Percentiles rank a stretch among this genome's conserved stretches.
Conservation (phyloP, 169 alveolate genomes). For the Pseudocohnilembus persalinus region DNA sequence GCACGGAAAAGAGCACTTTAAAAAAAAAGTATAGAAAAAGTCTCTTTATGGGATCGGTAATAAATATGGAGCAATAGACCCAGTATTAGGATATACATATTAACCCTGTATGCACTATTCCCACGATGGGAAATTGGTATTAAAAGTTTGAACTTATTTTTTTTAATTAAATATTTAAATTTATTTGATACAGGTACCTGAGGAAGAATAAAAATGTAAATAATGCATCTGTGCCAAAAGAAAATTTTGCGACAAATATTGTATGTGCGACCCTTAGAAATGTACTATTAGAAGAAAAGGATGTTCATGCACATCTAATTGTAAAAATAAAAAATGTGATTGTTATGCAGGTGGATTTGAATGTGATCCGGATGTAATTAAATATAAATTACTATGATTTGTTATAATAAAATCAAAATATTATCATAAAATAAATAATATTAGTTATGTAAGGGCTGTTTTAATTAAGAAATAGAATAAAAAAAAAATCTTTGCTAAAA, state of each 20-base stretch:
- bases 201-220: neutral
- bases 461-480: neutral
- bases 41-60: neutral
- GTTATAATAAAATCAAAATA: neutral
- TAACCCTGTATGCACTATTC: neutral
- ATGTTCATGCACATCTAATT: neutral
- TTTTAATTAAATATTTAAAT: too few species aligned
- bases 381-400: neutral
- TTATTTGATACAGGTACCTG: neutral
- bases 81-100: neutral
- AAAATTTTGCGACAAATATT: slow-evolving; percentile 19
- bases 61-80: neutral
- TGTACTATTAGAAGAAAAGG: slow-evolving; percentile 12
- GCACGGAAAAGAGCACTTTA: neutral
- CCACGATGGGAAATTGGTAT: neutral
- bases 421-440: too few species aligned
- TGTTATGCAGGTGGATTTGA: slow-evolving; percentile 3
- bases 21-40: too few species aligned
- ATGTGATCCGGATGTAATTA: slow-evolving; percentile 23
- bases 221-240: slow-evolving; percentile 1
- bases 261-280: slow-evolving; percentile 20
- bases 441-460: slow-evolving; percentile 14
- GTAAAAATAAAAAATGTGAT: neutral
- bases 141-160: neutral
- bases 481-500: neutral